Evolutionary conservation across 2,329 filamentous ascomycete genomes (phyloP).

Genomic region (Paraphaeosphaeria minitans): DNA sequence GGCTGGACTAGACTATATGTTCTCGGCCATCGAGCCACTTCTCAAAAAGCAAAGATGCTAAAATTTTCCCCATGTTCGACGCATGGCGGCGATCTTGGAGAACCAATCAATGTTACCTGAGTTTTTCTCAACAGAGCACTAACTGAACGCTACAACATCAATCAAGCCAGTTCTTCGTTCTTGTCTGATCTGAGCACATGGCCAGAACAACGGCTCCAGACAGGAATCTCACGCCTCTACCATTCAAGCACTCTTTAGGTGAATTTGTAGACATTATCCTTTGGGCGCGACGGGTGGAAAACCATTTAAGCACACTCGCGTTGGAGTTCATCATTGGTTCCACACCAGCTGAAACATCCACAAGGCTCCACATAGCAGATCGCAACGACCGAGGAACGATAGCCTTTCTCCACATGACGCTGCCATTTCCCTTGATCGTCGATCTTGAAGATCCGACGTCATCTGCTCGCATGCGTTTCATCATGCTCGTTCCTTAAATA

Average conservation of each 20-base stretch:
- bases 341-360: not conserved
- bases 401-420: not conserved
- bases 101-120: not conserved
- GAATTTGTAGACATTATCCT: not conserved
- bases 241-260: not conserved
- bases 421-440: not conserved
- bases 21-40: not conserved
- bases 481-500: not conserved
- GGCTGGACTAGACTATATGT: not conserved
- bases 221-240: not conserved
- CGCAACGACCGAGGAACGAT: not conserved
- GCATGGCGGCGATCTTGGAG: not conserved
- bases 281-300: not conserved
- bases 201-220: not conserved
- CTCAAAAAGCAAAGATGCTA: not conserved
- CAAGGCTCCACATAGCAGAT: not conserved
- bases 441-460: not conserved
- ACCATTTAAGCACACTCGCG: not conserved
- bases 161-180: not conserved
- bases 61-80: not conserved
- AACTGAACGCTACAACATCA: not conserved
- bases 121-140: conserved; percentile 1
- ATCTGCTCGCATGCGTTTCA: not conserved
- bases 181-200: not conserved
- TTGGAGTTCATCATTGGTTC: not conserved